Evolutionary conservation across 768 basidiomycete genomes (phyloP), one percentile per base, ranked within the genome.

Genomic region (Leccinum rimulosum): DNA sequence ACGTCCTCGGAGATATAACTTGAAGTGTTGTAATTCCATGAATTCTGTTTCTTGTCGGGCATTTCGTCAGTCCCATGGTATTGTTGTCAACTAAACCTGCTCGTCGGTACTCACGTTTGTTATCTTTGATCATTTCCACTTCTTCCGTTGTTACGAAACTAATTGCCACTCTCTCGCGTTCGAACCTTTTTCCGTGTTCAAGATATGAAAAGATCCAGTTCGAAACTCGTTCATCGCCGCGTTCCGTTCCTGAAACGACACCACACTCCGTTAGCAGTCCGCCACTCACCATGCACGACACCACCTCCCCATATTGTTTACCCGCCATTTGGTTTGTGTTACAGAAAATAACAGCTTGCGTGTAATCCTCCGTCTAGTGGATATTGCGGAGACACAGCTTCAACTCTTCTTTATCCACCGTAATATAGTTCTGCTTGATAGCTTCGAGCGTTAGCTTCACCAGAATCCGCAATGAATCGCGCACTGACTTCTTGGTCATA

Each of bases 181-280:
- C 94, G 75, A 97, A 98, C 70, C 96, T 91, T 63, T 96, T 96
- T 59, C 91, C 91, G 75, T 95, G 91, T 72, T 96, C 97, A 98
- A 81, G 59, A 99, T 95, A 76, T 95, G 95, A 66, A 94, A 96
- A 47, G 95, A 94, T 51, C 96, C 96, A 61, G 94, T 95, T 65
- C 95, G 91, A 91, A 98, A 99, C 80, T 98, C 95, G 74, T 95
- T 95, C 95, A 99, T 98, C 79, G 98, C 83, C 67, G 94, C 84
- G 74, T 97, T 95, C 68, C 96, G 93, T 73, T 96, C 91, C 92
- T 94, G 69, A 70, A 50, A 63, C 38, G 17, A 17, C 15, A 17
- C 8, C 35, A n/a, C 17, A 31, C 38, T 33, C n/a, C 38, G 60
- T 68, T 59, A 63, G 72, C 68, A 50, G 68, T 9, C 17, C 17